These are phyloP conservation scores for Austropuccinia psidii DNA, from an alignment of 1,284 basidiomycete species.

Conservation along the genomic window DNA sequence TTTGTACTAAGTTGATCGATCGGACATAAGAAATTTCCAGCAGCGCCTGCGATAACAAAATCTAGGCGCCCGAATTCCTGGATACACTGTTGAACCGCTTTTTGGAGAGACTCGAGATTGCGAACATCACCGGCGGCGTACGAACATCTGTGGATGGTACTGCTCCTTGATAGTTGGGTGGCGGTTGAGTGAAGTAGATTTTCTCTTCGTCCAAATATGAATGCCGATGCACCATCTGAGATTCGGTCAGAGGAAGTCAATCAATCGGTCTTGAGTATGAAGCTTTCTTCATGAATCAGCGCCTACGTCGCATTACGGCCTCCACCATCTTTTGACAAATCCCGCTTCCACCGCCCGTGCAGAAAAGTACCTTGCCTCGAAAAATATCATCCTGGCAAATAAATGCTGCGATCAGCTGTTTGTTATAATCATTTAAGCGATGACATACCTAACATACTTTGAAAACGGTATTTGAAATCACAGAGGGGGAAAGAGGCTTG, in stretches of 20 bases:
- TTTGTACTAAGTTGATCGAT: slow-evolving; percentile 74
- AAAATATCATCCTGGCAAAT: slow-evolving; percentile 58
- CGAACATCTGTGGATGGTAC: slow-evolving; percentile 66
- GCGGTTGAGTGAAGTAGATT: slow-evolving; percentile 68
- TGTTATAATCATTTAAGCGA: not conserved
- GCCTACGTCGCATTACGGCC: slow-evolving; percentile 56
- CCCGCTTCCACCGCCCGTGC: slow-evolving; percentile 57
- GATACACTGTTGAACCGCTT: slow-evolving; percentile 58
- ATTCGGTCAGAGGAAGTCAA: too few relatives aligned
- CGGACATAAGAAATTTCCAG: slow-evolving; percentile 56
- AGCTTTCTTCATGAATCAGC: not conserved
- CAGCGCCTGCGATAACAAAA: slow-evolving; percentile 80
- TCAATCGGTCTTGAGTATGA: not conserved
- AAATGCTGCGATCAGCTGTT: not conserved
- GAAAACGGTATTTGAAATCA: not conserved
- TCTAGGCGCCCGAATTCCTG: slow-evolving; percentile 71
- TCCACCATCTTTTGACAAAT: slow-evolving; percentile 86
- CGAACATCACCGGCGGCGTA: slow-evolving; percentile 75
- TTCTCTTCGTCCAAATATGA: slow-evolving; percentile 51
- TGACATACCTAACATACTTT: not conserved
- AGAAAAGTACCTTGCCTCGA: slow-evolving; percentile 86
- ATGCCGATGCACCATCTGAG: slow-evolving; percentile 48
- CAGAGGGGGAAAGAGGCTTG: too few relatives aligned
- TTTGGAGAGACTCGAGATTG: slow-evolving; percentile 62
- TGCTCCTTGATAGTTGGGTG: slow-evolving; percentile 58